Conservation (phyloP, 2,329 filamentous ascomycete genomes). For the Didymosphaeria variabile region DNA sequence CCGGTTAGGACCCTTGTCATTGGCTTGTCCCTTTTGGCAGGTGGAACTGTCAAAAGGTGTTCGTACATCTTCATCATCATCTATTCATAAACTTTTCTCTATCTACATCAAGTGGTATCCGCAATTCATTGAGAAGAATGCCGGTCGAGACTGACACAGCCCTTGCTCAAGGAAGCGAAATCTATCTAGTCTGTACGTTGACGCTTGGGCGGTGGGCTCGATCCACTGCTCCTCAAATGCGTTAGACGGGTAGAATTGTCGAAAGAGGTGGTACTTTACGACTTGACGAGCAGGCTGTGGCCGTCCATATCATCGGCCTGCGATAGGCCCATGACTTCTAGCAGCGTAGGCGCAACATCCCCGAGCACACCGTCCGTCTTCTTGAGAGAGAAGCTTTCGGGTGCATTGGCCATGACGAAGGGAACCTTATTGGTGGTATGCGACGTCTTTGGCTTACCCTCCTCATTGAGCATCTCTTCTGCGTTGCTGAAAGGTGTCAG, state of each 20-base stretch:
- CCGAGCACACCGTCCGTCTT: slow-evolving; percentile 89
- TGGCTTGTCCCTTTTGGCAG: neutral
- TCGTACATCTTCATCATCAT: slow-evolving; percentile 4
- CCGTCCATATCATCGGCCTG: slow-evolving; percentile 95
- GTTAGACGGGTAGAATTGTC: slow-evolving; percentile 6
- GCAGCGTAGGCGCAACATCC: slow-evolving; percentile 93
- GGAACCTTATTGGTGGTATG: slow-evolving; percentile 99
- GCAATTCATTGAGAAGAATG: neutral
- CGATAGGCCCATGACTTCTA: slow-evolving; percentile 88
- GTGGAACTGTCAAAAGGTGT: neutral
- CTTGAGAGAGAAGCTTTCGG: slow-evolving; percentile 85
- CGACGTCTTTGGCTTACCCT: slow-evolving; percentile 96
- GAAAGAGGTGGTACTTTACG: slow-evolving; percentile 45
- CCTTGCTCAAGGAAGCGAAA: neutral
- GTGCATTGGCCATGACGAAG: slow-evolving; percentile 97
- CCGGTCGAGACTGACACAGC: neutral
- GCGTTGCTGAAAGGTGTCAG: slow-evolving; percentile 71
- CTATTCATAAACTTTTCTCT: slow-evolving; percentile 11
- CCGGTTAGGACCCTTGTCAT: slow-evolving; percentile 9
- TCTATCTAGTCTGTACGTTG: slow-evolving; percentile 14
- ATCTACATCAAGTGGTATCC: slow-evolving; percentile 9
- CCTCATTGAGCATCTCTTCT: slow-evolving; percentile 97
- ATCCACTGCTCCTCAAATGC: slow-evolving; percentile 11
- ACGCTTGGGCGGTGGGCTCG: slow-evolving; percentile 8
- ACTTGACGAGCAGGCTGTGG: slow-evolving; percentile 81